Conservation (phyloP, 306 rosid species). For the Sesbania bispinosa region DNA sequence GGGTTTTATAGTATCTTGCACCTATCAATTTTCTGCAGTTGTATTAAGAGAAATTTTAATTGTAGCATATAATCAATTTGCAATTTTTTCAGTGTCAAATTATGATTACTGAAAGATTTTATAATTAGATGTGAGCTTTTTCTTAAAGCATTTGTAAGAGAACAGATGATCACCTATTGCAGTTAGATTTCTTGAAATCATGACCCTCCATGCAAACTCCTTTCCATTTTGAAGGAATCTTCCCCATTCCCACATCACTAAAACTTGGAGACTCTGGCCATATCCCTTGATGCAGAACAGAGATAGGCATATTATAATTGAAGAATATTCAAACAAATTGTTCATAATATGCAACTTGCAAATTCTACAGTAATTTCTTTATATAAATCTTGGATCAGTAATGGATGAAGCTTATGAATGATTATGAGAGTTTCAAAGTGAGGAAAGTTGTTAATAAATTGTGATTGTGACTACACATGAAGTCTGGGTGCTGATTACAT, state of each 20-base stretch:
- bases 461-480: neutral
- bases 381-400: neutral
- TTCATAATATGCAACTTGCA: neutral
- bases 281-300: slow-evolving; percentile 51
- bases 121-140: neutral
- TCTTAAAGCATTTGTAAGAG: neutral
- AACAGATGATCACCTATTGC: slow-evolving; percentile 73
- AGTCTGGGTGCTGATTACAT: neutral
- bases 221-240: slow-evolving; percentile 84
- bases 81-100: neutral
- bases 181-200: slow-evolving; percentile 75
- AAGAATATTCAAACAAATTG: neutral
- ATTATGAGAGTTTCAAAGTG: neutral
- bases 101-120: neutral
- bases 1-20: slow-evolving; percentile 70
- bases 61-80: neutral
- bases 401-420: neutral
- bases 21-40: slow-evolving; percentile 80
- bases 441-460: neutral
- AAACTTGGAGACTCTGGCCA: slow-evolving; percentile 97
- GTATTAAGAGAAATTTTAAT: neutral
- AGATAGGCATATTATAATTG: neutral
- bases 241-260: slow-evolving; percentile 62
- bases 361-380: neutral
- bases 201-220: slow-evolving; percentile 83